Percentiles rank a stretch among this genome's conserved stretches.
These are phyloP conservation scores for Ophiostoma piceae DNA, from an alignment of 2,329 filamentous ascomycete species.

Conservation along the genomic window DNA sequence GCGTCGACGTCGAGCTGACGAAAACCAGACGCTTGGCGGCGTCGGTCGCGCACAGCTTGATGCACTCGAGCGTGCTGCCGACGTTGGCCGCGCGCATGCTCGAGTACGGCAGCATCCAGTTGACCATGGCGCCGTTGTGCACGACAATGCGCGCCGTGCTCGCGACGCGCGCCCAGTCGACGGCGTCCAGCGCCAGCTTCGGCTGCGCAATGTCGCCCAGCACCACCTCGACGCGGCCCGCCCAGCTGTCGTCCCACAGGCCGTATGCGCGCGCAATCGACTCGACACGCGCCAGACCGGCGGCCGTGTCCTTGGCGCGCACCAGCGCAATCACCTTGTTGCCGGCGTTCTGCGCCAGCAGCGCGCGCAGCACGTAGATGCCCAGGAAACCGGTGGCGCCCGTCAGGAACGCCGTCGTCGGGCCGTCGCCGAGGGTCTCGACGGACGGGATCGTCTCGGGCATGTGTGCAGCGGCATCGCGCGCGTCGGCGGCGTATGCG, in stretches of 20 bases:
- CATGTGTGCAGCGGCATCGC: constrained; percentile 24
- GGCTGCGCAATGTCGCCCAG: constrained; percentile 69
- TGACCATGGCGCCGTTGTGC: constrained; percentile 76
- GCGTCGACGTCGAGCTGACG: constrained; percentile 73
- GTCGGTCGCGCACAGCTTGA: constrained; percentile 64
- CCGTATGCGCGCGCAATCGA: constrained; percentile 60
- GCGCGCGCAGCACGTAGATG: constrained; percentile 69
- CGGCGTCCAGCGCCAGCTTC: constrained; percentile 64
- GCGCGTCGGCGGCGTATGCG: constrained; percentile 25
- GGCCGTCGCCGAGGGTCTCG: constrained; percentile 14
- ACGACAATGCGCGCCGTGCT: constrained; percentile 66
- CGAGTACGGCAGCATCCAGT: constrained; percentile 78
- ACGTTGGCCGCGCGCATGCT: constrained; percentile 71
- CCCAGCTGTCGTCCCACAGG: constrained; percentile 56
- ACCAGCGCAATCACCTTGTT: constrained; percentile 70
- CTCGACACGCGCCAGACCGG: constrained; percentile 44
- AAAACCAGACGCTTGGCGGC: constrained; percentile 77
- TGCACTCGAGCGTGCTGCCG: constrained; percentile 67
- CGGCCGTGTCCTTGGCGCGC: constrained; percentile 56
- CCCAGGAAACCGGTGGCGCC: constrained; percentile 89
- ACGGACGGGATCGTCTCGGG: constrained; percentile 28
- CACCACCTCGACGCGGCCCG: constrained; percentile 57
- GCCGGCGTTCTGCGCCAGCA: constrained; percentile 56
- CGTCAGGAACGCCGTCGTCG: constrained; percentile 69
- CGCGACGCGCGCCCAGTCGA: constrained; percentile 59